Evolutionary conservation across 1,284 basidiomycete species (phyloP), one percentile per base, ranked within the genome.

Genomic region (Ustilago tritici): DNA sequence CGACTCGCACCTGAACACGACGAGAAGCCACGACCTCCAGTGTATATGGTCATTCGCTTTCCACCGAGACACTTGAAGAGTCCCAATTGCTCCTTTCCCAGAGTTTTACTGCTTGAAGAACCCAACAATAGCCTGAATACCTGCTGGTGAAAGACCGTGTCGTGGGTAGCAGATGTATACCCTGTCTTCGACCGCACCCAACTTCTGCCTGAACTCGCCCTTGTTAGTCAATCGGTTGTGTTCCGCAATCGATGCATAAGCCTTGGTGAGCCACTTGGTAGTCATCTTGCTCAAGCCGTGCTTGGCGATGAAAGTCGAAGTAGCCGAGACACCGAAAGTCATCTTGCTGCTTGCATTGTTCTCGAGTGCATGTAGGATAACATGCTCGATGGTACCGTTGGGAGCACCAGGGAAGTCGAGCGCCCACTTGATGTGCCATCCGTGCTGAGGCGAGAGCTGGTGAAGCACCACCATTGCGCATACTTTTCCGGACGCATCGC

Each of bases 361-460:
- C 64, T 88, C 87, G 72, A 90, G 87, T 11, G 89, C 90, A 47
- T 88, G 82, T 49, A 88, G 76, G 56, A 90, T 87, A 65, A 89
- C 88, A 72, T 89, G 87, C 86, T 88, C 88, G 59, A 87, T 87
- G 17, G 89, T 88, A 62, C 89, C 90, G 36, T 87, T 85, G n/a
- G 89, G 89, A 8, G 89, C 88, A 36, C 86, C 87, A 10, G 89
- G 89, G 86, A 90, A 91, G 77, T 89, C 89, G 47, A 90, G 86
- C 3, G 89, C 88, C 89, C 89, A 91, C 82, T 91, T 91, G 84
- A 90, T 88, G 82, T 91, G 90, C 83, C 88, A 89, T 6, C 90
- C 90, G 65, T 89, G 86, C 64, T 86, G 82, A 4, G 89, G 87
- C 5, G 89, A 86, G 15, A 91, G 87, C 82, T 90, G 89, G 10